Conservation (phyloP, 108 stramenopile species). For the Seminavis robusta region DNA sequence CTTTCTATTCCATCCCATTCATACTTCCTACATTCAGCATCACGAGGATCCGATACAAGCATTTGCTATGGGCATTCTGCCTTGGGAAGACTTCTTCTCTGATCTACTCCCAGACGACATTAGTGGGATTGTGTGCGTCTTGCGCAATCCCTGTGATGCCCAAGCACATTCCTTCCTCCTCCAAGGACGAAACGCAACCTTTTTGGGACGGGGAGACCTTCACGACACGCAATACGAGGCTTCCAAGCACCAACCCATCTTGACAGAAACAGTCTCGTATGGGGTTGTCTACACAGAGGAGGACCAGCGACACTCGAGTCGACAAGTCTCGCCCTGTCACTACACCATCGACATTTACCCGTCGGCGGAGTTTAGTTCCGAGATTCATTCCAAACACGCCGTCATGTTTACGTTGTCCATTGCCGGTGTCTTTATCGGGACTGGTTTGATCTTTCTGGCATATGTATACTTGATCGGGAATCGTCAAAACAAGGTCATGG, state of each 20-base stretch:
- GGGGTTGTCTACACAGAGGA: too few species aligned
- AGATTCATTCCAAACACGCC: constrained; percentile 8
- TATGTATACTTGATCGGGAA: constrained; percentile 24
- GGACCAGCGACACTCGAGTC: too few species aligned
- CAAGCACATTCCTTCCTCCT: too few species aligned
- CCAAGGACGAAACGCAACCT: too few species aligned
- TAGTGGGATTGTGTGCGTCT: constrained; percentile 1
- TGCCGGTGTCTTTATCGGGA: constrained; percentile 14
- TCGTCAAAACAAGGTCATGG: constrained; percentile 18
- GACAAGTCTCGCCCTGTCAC: too few species aligned
- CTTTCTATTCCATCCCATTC: too few species aligned
- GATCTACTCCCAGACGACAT: constrained; percentile 3
- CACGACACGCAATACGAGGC: too few species aligned
- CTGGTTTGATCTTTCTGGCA: constrained; percentile 8
- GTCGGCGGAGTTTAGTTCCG: background rate
- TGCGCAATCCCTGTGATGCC: constrained; percentile 1
- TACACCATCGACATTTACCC: constrained; percentile 14
- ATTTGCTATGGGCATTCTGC: constrained; percentile 9
- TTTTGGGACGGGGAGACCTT: too few species aligned
- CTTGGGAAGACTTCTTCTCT: constrained; percentile 17
- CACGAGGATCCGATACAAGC: too few species aligned
- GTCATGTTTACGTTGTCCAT: background rate
- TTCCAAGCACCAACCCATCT: too few species aligned
- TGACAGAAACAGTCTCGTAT: too few species aligned
- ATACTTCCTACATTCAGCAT: too few species aligned